Evolutionary conservation across 169 alveolate species (phyloP).

Genomic region (Eimeria mitis): DNA sequence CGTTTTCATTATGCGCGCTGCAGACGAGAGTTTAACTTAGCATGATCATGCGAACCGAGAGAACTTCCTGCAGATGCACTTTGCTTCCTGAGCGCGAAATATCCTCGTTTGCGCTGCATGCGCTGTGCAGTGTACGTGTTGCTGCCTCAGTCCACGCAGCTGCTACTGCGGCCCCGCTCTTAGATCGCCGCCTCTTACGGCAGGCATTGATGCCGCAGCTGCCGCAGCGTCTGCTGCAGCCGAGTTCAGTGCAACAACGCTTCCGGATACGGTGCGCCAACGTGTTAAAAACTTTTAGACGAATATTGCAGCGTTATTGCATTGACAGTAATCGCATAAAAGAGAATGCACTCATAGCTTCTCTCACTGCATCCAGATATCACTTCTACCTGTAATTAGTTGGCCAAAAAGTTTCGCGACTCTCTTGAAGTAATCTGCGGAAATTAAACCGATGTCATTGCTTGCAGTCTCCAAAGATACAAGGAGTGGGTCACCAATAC

Average conservation of each 20-base stretch:
- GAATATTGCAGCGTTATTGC: neutral
- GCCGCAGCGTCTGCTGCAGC: conserved; percentile 37
- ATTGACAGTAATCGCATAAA: neutral
- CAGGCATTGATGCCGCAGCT: conserved; percentile 28
- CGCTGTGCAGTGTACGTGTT: conserved; percentile 20
- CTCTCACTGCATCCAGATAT: neutral
- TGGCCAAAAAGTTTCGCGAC: neutral
- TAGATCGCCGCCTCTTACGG: neutral
- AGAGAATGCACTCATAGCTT: neutral
- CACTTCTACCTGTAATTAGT: neutral
- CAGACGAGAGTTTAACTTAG: neutral
- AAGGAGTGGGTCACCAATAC: conserved; percentile 5
- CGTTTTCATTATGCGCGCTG: neutral
- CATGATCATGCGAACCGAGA: neutral
- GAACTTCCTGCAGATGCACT: neutral
- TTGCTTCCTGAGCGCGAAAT: neutral
- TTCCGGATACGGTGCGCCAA: neutral
- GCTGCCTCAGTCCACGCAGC: conserved; percentile 46
- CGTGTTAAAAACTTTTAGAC: neutral
- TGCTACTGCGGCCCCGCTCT: conserved; percentile 43
- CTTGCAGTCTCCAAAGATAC: neutral
- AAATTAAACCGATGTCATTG: neutral
- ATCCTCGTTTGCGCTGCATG: conserved; percentile 1
- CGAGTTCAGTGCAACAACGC: neutral
- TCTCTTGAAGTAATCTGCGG: neutral